Percentiles rank a stretch among this genome's conserved stretches.
phyloP scores from a whole-genome alignment of 1,284 basidiomycete species.

The Apiotrichum veenhuisii region DNA sequence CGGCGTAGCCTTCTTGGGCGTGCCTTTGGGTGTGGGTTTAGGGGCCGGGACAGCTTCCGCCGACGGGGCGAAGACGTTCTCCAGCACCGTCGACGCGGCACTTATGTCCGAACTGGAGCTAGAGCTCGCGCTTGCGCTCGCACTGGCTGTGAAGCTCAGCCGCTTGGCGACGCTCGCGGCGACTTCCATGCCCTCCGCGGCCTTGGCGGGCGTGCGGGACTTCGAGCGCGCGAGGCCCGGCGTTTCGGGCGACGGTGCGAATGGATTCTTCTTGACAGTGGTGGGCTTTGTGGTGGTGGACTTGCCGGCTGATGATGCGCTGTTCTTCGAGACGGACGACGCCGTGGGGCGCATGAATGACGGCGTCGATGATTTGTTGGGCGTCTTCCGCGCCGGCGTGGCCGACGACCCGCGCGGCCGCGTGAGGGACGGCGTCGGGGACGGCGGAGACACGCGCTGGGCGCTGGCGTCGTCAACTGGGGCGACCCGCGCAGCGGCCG shows the following conservation, averaged over 20 bases:
- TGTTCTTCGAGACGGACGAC: background rate
- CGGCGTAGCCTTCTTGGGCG: slow-evolving; percentile 22
- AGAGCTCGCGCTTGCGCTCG: background rate
- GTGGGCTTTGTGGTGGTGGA: too few relatives aligned
- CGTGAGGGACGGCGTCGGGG: too few relatives aligned
- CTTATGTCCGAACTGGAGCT: background rate
- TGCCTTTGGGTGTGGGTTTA: slow-evolving; percentile 27
- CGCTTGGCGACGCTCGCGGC: background rate
- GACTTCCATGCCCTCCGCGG: slow-evolving; percentile 1
- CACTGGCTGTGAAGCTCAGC: background rate
- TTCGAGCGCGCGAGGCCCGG: too few relatives aligned
- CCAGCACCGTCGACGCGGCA: slow-evolving; percentile 20
- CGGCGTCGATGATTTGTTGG: background rate
- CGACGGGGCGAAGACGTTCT: slow-evolving; percentile 43
- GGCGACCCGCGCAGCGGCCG: background rate
- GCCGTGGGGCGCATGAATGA: slow-evolving; percentile 14
- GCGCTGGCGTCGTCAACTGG: background rate
- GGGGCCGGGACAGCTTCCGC: slow-evolving; percentile 17
- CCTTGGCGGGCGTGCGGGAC: too few relatives aligned
- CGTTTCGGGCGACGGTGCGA: too few relatives aligned
- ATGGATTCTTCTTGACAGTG: too few relatives aligned
- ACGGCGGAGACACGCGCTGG: too few relatives aligned
- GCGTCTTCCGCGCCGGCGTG: too few relatives aligned
- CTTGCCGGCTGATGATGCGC: background rate
- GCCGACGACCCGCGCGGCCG: too few relatives aligned